Evolutionary conservation across 345 rosid species (phyloP).

Genomic region (Reutealis trisperma): DNA sequence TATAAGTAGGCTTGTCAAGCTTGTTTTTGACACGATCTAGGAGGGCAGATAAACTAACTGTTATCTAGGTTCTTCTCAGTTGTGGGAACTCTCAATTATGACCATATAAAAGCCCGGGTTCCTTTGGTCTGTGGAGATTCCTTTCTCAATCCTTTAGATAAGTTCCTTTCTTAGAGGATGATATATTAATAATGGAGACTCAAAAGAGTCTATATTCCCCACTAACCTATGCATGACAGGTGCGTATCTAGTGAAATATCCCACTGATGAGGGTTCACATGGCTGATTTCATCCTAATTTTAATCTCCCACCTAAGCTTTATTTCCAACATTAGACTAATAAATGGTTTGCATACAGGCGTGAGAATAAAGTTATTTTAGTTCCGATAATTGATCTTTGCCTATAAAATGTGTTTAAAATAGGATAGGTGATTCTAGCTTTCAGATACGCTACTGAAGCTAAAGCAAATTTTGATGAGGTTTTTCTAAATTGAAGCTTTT

Average conservation of each 20-base stretch:
- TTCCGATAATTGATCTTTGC: background rate
- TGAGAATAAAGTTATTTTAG: background rate
- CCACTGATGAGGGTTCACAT: background rate
- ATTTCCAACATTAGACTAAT: background rate
- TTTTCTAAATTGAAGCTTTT: background rate
- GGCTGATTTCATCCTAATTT: background rate
- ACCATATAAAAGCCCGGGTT: constrained; percentile 9
- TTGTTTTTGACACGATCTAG: constrained; percentile 22
- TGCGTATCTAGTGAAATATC: background rate
- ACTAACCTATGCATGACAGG: background rate
- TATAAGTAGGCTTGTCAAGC: constrained; percentile 19
- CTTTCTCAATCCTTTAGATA: constrained; percentile 18
- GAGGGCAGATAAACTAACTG: background rate
- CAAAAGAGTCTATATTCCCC: constrained; percentile 22
- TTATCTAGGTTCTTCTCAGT: background rate
- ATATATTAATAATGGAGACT: background rate
- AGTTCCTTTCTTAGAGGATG: constrained; percentile 2
- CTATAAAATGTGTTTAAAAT: background rate
- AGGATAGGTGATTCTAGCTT: background rate
- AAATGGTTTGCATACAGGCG: background rate
- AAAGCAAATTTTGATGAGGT: background rate
- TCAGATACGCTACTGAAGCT: background rate
- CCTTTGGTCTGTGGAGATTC: constrained; percentile 20
- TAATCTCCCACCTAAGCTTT: constrained; percentile 2
- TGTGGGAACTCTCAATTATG: background rate